A percentile compares a stretch with the other conserved stretches of the same genome.
phyloP scores from a whole-genome alignment of 2,329 filamentous ascomycete species.

The Trichoderma asperellum region DNA sequence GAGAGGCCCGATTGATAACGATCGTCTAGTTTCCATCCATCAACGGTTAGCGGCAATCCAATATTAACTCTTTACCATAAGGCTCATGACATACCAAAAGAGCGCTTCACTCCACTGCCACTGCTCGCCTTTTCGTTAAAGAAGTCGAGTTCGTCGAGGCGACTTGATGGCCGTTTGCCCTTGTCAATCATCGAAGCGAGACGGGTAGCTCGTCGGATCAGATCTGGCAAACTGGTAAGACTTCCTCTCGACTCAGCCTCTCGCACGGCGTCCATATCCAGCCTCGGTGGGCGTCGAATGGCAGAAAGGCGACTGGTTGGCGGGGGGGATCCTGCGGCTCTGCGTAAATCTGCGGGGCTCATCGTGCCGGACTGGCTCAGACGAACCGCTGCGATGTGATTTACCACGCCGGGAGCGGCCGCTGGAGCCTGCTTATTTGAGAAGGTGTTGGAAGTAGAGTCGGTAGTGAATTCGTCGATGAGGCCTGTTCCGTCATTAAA shows the following conservation, averaged over 20 bases:
- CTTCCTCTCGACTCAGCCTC: constrained; percentile 84
- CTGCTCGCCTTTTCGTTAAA: constrained; percentile 49
- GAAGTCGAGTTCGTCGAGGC: constrained; percentile 58
- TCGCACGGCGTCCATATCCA: constrained; percentile 82
- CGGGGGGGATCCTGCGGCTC: constrained; percentile 37
- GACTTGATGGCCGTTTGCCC: constrained; percentile 68
- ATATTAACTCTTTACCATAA: background rate
- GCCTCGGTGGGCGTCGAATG: constrained; percentile 67
- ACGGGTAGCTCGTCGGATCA: constrained; percentile 85
- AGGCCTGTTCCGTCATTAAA: constrained; percentile 40
- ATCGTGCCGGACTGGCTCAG: constrained; percentile 56
- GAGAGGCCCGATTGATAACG: constrained; percentile 60
- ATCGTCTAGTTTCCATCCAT: constrained; percentile 41
- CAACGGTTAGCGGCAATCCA: background rate
- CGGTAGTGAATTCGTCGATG: constrained; percentile 49
- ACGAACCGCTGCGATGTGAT: constrained; percentile 41
- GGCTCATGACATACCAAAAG: constrained; percentile 42
- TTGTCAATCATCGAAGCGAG: constrained; percentile 87
- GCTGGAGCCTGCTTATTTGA: constrained; percentile 32
- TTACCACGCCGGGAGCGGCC: constrained; percentile 30
- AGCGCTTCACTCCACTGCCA: constrained; percentile 45
- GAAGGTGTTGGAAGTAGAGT: constrained; percentile 48
- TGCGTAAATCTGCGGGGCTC: constrained; percentile 44
- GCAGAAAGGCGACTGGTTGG: constrained; percentile 55
- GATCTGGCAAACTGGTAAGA: constrained; percentile 86